Percentiles rank a stretch among this genome's conserved stretches.
Conservation (phyloP, 495 filamentous ascomycete genomes). For the Elaphomyces granulatus region DNA sequence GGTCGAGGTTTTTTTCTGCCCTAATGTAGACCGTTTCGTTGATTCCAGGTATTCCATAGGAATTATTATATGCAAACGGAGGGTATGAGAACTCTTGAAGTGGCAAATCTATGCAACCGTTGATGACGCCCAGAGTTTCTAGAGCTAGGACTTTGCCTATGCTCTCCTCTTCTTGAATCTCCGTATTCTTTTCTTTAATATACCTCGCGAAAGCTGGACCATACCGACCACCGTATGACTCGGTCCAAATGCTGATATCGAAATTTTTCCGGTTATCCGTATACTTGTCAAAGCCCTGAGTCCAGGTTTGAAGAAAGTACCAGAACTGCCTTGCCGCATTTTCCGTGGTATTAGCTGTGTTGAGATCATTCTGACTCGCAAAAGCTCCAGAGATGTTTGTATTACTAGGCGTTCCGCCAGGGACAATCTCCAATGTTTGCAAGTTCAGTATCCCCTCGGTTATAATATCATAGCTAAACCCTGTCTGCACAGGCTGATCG, state of each 20-base stretch:
- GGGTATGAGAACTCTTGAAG: conserved; percentile 39
- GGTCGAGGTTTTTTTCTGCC: conserved; percentile 35
- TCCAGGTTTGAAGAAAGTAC: conserved; percentile 45
- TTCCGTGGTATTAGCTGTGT: conserved; percentile 40
- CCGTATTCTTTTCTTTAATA: conserved; percentile 37
- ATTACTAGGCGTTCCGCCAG: too few relatives aligned
- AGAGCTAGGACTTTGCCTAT: conserved; percentile 35
- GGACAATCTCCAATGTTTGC: too few relatives aligned
- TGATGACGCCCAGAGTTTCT: conserved; percentile 42
- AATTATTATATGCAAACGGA: conserved; percentile 38
- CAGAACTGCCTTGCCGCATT: conserved; percentile 44
- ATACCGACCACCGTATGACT: conserved; percentile 45
- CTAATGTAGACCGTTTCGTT: conserved; percentile 41
- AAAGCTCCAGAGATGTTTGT: too few relatives aligned
- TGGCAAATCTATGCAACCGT: conserved; percentile 38
- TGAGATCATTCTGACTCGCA: too few relatives aligned
- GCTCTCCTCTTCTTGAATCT: conserved; percentile 22
- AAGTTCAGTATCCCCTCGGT: too few relatives aligned
- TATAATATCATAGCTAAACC: conserved; percentile 46
- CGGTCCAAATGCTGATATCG: conserved; percentile 3
- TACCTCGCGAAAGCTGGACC: conserved; percentile 37
- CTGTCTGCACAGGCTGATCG: conserved; percentile 40
- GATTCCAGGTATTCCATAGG: conserved; percentile 47
- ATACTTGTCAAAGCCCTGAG: too few relatives aligned
- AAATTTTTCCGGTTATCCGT: too few relatives aligned